phyloP scores from a whole-genome alignment of 2,329 filamentous ascomycete genomes.

The Penicillium sp. region DNA sequence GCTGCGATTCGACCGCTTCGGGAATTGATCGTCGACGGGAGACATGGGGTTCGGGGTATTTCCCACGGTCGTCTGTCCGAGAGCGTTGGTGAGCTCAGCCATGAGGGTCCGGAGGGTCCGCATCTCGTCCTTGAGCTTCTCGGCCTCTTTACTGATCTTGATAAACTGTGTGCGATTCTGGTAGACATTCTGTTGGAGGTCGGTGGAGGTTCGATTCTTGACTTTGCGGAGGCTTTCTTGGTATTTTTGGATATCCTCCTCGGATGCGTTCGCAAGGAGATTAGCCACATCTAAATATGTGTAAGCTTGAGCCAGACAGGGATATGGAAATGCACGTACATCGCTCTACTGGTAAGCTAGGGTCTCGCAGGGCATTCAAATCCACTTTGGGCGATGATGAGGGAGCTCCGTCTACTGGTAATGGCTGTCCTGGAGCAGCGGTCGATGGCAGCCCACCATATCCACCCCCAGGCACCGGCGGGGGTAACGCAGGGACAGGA shows the following conservation, averaged over 20 bases:
- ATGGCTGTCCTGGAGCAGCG: not conserved
- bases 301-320: conserved; percentile 12
- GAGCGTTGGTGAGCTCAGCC: conserved; percentile 81
- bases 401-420: conserved; percentile 53
- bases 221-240: conserved; percentile 73
- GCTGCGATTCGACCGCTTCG: conserved; percentile 73
- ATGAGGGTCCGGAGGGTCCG: conserved; percentile 84
- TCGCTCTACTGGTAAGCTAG: conserved; percentile 75
- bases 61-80: conserved; percentile 45
- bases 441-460: conserved; percentile 1
- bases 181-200: conserved; percentile 92
- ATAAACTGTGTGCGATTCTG: conserved; percentile 98
- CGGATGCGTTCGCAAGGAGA: conserved; percentile 79
- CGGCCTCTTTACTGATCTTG: conserved; percentile 98
- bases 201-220: conserved; percentile 74
- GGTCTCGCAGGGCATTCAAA: conserved; percentile 74
- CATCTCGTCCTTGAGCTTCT: conserved; percentile 97
- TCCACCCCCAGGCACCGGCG: conserved; percentile 55
- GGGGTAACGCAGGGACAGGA: conserved; percentile 66
- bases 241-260: conserved; percentile 81
- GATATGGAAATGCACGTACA: conserved; percentile 53
- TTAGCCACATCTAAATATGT: conserved; percentile 49
- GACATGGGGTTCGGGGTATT: conserved; percentile 57
- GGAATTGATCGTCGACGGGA: conserved; percentile 51
- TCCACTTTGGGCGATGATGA: conserved; percentile 67